phyloP scores from a whole-genome alignment of 768 basidiomycete species.

The Lactifluus hygrophoroides region DNA sequence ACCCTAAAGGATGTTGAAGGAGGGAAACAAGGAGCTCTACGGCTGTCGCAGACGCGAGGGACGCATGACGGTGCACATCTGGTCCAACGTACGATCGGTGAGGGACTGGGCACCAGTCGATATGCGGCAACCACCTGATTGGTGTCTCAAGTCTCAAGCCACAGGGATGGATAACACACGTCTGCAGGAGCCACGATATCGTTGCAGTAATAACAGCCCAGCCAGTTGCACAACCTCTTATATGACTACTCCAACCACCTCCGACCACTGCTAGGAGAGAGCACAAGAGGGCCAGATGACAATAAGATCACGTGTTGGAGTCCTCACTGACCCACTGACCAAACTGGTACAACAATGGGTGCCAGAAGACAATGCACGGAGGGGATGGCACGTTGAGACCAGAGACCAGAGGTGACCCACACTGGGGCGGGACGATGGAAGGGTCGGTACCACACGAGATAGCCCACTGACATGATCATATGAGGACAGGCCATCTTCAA shows the following conservation, averaged over 20 bases:
- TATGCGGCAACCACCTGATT: neutral
- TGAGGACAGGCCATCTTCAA: neutral
- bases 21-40: constrained; percentile 88
- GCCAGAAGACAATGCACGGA: neutral
- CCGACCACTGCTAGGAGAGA: neutral
- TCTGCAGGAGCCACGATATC: constrained; percentile 96
- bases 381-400: neutral
- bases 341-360: neutral
- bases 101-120: constrained; percentile 47
- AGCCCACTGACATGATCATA: neutral
- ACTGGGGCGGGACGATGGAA: neutral
- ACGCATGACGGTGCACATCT: constrained; percentile 98
- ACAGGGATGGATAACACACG: constrained; percentile 36
- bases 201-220: constrained; percentile 92
- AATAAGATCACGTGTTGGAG: neutral
- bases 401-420: neutral
- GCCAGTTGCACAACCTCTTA: neutral
- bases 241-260: neutral
- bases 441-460: neutral
- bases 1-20: constrained; percentile 87
- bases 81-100: constrained; percentile 89
- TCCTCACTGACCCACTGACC: neutral
- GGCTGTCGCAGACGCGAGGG: constrained; percentile 91
- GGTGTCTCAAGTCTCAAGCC: neutral
- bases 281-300: no score